Base-by-base conservation (phyloP, 306 rosid species). In the Sesbania bispinosa region DNA sequence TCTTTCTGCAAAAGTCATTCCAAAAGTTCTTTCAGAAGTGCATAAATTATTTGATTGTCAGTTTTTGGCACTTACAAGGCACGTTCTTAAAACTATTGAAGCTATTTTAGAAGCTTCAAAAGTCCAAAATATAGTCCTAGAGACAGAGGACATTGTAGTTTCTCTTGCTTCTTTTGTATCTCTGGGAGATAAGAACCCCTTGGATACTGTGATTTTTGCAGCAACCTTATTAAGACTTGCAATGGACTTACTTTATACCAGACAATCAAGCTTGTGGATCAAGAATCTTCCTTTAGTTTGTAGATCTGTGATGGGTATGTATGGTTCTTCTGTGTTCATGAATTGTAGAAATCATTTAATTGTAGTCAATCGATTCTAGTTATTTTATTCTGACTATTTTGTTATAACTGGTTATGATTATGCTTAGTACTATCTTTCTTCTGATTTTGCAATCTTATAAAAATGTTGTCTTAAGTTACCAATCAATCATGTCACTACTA, bases 291-390 rank as follows among this genome's bases (percentile, higher is more conserved):
- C 92, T 51, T 71, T 77, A 41, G 95, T 90, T 80, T 89, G 88
- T 76, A 78, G 85, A 62, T 86, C 93, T 67, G 7, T 87, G 77
- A 82, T 89, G 33, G 96, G 98, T 94, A 86, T 51, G 82, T 83
- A 77, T 63, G 74, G 45, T 69, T 78, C 42, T 43, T 69, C 55
- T 64, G 16, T 71, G 60, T 70, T 35, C 11, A n/a, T 46, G 47
- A 26, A 24, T 50, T 61, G 11, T 46, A 14, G 57, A 67, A 55
- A 14, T 60, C 24, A 26, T 62, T 77, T 36, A 43, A 32, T 62
- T 61, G 65, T 35, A 35, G 26, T 60, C 2, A 7, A 64, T 71
- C 42, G 23, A 24, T 46, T 42, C 50, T 29, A 3, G 24, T 61
- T 18, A 15, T 67, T 67, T 60, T 9, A n/a, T 74, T 54, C 18